phyloP scores from a whole-genome alignment of 2,329 filamentous ascomycete genomes.

The Arthrobotrys megalospora region DNA sequence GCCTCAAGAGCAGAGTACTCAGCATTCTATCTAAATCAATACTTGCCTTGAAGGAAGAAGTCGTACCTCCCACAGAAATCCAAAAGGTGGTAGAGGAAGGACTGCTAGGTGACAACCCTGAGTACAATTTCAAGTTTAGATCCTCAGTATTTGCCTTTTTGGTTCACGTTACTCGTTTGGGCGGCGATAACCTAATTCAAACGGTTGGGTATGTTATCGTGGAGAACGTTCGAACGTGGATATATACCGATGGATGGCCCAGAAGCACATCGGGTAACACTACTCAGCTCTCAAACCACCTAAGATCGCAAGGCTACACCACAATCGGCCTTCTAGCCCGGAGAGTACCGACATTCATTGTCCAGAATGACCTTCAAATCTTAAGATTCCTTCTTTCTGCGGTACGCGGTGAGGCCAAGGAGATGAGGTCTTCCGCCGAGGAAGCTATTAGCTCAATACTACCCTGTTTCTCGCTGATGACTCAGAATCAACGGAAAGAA shows the following conservation, averaged over 20 bases:
- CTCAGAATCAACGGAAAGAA: slow-evolving; percentile 67
- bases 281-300: slow-evolving; percentile 39
- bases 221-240: slow-evolving; percentile 55
- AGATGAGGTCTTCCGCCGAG: slow-evolving; percentile 64
- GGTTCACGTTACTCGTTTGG: slow-evolving; percentile 46
- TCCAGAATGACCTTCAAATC: slow-evolving; percentile 49
- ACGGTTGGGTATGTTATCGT: slow-evolving; percentile 49
- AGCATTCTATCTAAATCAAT: slow-evolving; percentile 81
- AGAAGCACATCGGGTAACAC: slow-evolving; percentile 46
- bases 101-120: slow-evolving; percentile 47
- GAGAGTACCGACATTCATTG: slow-evolving; percentile 47
- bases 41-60: slow-evolving; percentile 50
- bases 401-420: slow-evolving; percentile 53
- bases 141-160: slow-evolving; percentile 52
- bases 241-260: slow-evolving; percentile 58
- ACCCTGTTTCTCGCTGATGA: slow-evolving; percentile 77
- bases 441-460: slow-evolving; percentile 73
- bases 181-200: slow-evolving; percentile 36
- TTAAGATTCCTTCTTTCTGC: slow-evolving; percentile 53
- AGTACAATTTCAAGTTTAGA: slow-evolving; percentile 60
- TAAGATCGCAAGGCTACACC: slow-evolving; percentile 56
- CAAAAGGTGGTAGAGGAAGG: slow-evolving; percentile 51
- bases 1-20: slow-evolving; percentile 84
- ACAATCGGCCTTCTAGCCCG: slow-evolving; percentile 58
- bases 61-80: slow-evolving; percentile 27